phyloP scores from a whole-genome alignment of 2,329 filamentous ascomycete species.

The Fusarium multiceps region DNA sequence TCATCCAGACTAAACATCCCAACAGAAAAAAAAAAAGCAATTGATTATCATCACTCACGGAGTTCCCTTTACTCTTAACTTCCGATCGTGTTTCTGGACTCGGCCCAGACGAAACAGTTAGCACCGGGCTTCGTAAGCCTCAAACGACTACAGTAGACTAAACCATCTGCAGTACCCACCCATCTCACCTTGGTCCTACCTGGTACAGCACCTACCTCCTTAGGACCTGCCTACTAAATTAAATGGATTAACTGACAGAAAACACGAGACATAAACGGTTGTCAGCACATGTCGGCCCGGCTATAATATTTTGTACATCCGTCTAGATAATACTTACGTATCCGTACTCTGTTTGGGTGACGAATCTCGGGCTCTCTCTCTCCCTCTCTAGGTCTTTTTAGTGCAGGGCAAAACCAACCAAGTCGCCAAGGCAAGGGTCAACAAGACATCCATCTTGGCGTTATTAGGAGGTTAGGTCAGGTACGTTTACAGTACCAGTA shows the following conservation, averaged over 20 bases:
- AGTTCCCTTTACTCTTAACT: background rate
- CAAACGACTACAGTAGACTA: background rate
- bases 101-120: slow-evolving; percentile 5
- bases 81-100: slow-evolving; percentile 2
- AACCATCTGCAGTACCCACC: background rate
- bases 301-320: slow-evolving; percentile 6
- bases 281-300: background rate
- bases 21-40: background rate
- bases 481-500: slow-evolving; percentile 1
- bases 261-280: slow-evolving; percentile 19
- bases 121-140: slow-evolving; percentile 10
- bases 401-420: background rate
- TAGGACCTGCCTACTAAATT: background rate
- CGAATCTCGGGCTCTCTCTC: background rate
- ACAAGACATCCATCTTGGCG: slow-evolving; percentile 37
- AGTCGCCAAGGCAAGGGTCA: slow-evolving; percentile 27
- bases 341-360: background rate
- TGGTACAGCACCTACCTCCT: background rate
- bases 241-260: slow-evolving; percentile 13
- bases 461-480: slow-evolving; percentile 2
- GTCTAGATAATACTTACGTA: background rate
- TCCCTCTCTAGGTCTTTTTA: slow-evolving; percentile 11
- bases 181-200: background rate
- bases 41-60: background rate
- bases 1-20: background rate